phyloP scores from a whole-genome alignment of 768 basidiomycete species.

The Nidula microcarpa region DNA sequence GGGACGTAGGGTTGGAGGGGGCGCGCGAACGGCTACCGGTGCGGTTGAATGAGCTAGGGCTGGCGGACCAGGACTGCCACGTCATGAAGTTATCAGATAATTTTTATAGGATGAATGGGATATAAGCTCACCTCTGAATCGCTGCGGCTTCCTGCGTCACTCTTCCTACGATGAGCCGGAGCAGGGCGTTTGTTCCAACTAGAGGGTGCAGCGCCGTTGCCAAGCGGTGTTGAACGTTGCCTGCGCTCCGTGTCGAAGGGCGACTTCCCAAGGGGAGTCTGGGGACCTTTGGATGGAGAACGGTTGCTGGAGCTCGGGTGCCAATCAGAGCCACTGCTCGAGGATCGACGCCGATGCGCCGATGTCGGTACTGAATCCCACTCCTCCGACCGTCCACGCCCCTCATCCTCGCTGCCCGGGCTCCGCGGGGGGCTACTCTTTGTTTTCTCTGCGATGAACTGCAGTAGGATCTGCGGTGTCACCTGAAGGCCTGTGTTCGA shows the following conservation, averaged over 20 bases:
- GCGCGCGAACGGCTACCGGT: slow-evolving; percentile 53
- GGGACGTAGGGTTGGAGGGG: slow-evolving; percentile 72
- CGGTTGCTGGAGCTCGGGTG: slow-evolving; percentile 38
- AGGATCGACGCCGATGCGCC: slow-evolving; percentile 35
- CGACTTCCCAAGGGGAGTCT: slow-evolving; percentile 52
- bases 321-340: slow-evolving; percentile 50
- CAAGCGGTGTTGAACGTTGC: slow-evolving; percentile 68
- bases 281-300: slow-evolving; percentile 49
- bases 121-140: slow-evolving; percentile 65
- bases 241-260: slow-evolving; percentile 68
- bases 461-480: slow-evolving; percentile 62
- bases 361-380: slow-evolving; percentile 4
- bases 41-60: slow-evolving; percentile 39
- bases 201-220: slow-evolving; percentile 53
- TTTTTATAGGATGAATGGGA: slow-evolving; percentile 2
- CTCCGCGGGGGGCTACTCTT: slow-evolving; percentile 40
- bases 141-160: slow-evolving; percentile 71
- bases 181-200: slow-evolving; percentile 72
- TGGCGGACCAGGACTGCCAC: slow-evolving; percentile 33
- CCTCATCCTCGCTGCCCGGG: slow-evolving; percentile 27
- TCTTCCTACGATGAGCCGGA: slow-evolving; percentile 67
- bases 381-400: slow-evolving; percentile 36
- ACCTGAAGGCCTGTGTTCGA: slow-evolving; percentile 63
- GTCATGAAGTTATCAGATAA: slow-evolving; percentile 6
- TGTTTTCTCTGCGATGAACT: slow-evolving; percentile 62